Evolutionary conservation across 371 early-diverging fungal species (phyloP).

Genomic region (Lichtheimia hyalospora): DNA sequence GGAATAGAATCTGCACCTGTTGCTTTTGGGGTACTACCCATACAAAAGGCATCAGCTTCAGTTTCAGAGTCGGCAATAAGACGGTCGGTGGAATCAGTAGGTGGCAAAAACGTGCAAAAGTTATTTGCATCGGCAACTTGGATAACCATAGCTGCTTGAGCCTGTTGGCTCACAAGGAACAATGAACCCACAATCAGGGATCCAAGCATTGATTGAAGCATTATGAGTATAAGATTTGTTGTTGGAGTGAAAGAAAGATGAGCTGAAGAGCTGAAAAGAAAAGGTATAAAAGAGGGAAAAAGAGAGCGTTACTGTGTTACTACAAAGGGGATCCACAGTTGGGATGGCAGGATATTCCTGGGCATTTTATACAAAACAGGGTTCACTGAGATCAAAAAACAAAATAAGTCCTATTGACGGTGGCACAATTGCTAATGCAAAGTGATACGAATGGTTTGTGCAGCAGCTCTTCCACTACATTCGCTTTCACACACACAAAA

Average conservation of each 20-base stretch:
- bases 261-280: conserved; percentile 1
- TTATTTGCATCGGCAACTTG: conserved; percentile 42
- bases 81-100: conserved; percentile 32
- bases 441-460: too few species aligned
- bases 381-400: too few species aligned
- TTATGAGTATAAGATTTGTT: not conserved
- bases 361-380: conserved; percentile 6
- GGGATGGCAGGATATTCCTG: not conserved
- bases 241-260: not conserved
- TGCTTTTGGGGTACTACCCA: conserved; percentile 40
- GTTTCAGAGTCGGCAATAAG: conserved; percentile 50
- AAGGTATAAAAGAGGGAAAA: conserved; percentile 2
- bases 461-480: too few species aligned
- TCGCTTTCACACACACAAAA: too few species aligned
- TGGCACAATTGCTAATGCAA: too few species aligned
- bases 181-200: conserved; percentile 5
- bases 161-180: conserved; percentile 26
- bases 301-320: not conserved
- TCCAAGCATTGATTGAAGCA: conserved; percentile 4
- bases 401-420: too few species aligned
- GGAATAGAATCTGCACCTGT: conserved; percentile 45
- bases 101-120: conserved; percentile 60
- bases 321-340: not conserved
- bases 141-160: not conserved
- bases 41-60: conserved; percentile 50